Percentiles rank a stretch among this genome's conserved stretches.
Conservation (phyloP, 352 stramenopile species). For the Globisporangium cederbergense region DNA sequence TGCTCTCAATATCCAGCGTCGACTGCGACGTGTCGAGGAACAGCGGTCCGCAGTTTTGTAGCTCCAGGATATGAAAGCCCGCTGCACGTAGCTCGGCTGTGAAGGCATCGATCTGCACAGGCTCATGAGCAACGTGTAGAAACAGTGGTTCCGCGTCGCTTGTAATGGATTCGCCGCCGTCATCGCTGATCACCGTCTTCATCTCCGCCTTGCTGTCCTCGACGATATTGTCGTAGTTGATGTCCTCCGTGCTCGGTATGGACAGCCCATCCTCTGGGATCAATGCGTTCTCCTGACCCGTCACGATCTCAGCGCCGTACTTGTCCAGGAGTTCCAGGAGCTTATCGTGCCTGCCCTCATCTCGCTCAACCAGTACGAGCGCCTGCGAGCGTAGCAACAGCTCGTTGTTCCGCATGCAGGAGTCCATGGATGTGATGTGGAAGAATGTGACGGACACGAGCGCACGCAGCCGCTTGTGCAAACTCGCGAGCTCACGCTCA, state of each 20-base stretch:
- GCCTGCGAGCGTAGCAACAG: slow-evolving; percentile 61
- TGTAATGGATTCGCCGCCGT: neutral
- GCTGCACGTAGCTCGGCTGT: slow-evolving; percentile 28
- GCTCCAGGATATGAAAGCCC: slow-evolving; percentile 43
- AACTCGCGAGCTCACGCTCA: slow-evolving; percentile 41
- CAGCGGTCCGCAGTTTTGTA: slow-evolving; percentile 53
- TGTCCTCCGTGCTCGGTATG: slow-evolving; percentile 22
- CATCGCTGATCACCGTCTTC: neutral
- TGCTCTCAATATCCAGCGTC: slow-evolving; percentile 54
- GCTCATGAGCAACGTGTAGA: slow-evolving; percentile 54
- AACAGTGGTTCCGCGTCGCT: slow-evolving; percentile 18
- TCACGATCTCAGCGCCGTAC: slow-evolving; percentile 34
- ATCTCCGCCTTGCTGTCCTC: slow-evolving; percentile 2
- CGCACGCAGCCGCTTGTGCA: slow-evolving; percentile 55
- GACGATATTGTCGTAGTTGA: slow-evolving; percentile 20
- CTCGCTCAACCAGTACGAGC: slow-evolving; percentile 34
- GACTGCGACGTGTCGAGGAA: slow-evolving; percentile 65
- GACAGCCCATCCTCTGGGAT: slow-evolving; percentile 26
- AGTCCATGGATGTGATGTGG: slow-evolving; percentile 65
- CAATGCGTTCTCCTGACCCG: slow-evolving; percentile 27
- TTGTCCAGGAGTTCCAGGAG: slow-evolving; percentile 30
- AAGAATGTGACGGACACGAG: slow-evolving; percentile 78
- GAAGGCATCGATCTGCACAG: slow-evolving; percentile 39
- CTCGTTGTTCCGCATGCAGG: slow-evolving; percentile 62
- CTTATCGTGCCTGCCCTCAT: slow-evolving; percentile 20